A percentile compares a stretch with the other conserved stretches of the same genome.
phyloP scores from a whole-genome alignment of 176 grass and related monocot species.

The Aechmea fasciata region DNA sequence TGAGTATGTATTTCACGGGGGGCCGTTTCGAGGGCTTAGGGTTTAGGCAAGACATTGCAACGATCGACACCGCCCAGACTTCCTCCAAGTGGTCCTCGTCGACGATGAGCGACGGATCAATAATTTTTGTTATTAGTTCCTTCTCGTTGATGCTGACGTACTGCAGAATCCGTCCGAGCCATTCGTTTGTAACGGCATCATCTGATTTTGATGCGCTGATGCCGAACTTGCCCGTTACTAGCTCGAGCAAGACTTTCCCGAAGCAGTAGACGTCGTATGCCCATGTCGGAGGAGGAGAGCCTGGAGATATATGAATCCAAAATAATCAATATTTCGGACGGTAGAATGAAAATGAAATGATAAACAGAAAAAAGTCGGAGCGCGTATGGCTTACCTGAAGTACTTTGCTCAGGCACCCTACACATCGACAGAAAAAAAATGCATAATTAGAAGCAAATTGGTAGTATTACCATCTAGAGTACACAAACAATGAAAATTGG shows the following conservation, averaged over 20 bases:
- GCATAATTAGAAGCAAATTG: background rate
- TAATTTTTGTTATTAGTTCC: conserved; percentile 80
- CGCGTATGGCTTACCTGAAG: conserved; percentile 45
- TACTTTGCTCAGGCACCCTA: conserved; percentile 58
- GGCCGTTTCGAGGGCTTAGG: conserved; percentile 69
- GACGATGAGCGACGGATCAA: conserved; percentile 83
- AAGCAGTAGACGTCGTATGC: conserved; percentile 84
- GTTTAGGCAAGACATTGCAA: conserved; percentile 96
- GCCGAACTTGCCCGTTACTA: conserved; percentile 77
- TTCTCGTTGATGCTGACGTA: conserved; percentile 88
- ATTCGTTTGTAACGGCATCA: conserved; percentile 44
- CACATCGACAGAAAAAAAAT: conserved; percentile 22
- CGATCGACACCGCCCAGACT: conserved; percentile 93
- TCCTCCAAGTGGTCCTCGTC: conserved; percentile 98
- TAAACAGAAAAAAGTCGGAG: background rate
- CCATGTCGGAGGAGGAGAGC: conserved; percentile 50
- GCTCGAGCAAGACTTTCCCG: conserved; percentile 85
- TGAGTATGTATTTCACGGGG: conserved; percentile 69
- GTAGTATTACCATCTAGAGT: background rate
- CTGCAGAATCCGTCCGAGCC: conserved; percentile 57
- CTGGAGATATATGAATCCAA: conserved; percentile 13
- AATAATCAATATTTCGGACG: background rate
- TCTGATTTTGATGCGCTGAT: conserved; percentile 59
- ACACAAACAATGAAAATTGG: background rate
- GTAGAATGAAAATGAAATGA: background rate